Percentiles rank a stretch among this genome's conserved stretches.
These are phyloP conservation scores for Isatis lusitanica DNA, from an alignment of 441 rosid genomes.

Conservation along the genomic window DNA sequence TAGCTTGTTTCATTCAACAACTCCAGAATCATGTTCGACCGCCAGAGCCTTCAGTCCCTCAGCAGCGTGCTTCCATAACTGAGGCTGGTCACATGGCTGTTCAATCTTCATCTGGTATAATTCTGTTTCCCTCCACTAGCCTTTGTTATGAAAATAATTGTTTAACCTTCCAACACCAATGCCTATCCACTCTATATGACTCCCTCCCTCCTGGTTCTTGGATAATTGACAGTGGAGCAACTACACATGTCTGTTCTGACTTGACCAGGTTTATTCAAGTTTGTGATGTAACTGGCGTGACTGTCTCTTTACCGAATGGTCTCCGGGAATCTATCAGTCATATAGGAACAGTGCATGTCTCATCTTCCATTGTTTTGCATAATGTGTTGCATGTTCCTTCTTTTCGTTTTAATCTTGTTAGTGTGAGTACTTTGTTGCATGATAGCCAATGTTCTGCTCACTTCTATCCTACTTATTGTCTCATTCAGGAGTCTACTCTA, in stretches of 20 bases:
- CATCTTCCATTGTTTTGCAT: background rate
- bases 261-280: background rate
- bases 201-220: background rate
- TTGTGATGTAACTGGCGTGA: background rate
- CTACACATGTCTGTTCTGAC: background rate
- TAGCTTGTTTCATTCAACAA: too few relatives aligned
- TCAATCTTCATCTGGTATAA: background rate
- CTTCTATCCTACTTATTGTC: background rate
- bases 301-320: background rate
- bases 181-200: background rate
- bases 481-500: background rate
- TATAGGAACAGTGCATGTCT: background rate
- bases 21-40: too few relatives aligned
- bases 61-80: background rate
- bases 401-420: background rate
- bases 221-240: background rate
- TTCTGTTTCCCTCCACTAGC: background rate
- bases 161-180: background rate
- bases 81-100: background rate
- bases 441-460: background rate
- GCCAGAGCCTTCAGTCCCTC: background rate
- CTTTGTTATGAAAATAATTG: background rate
- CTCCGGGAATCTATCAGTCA: background rate
- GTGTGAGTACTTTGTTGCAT: background rate
- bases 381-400: background rate